Percentiles rank a stretch among this genome's conserved stretches.
Evolutionary conservation across 2,329 filamentous ascomycete genomes (phyloP).

Genomic region (Arthrobotrys entomopaga): DNA sequence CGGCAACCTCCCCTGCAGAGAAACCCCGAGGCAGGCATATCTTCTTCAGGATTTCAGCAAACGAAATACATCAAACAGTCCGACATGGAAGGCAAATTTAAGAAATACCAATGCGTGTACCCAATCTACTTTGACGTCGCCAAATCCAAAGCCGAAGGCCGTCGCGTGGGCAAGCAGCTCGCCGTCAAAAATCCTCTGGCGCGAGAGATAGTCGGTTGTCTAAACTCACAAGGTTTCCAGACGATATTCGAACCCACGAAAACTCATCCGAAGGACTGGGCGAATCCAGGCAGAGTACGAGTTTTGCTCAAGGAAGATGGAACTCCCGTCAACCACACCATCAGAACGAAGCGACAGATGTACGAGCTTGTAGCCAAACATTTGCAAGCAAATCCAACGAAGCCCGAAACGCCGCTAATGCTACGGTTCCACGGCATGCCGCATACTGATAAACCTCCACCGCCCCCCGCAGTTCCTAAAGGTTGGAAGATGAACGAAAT

Average conservation of each 20-base stretch:
- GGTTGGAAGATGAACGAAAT: conserved; percentile 91
- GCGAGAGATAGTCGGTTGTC: conserved; percentile 87
- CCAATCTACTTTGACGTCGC: conserved; percentile 91
- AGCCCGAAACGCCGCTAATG: conserved; percentile 74
- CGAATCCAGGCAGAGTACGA: conserved; percentile 89
- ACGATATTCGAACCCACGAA: conserved; percentile 90
- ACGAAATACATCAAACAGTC: conserved; percentile 62
- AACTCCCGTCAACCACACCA: conserved; percentile 64
- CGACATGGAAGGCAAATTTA: conserved; percentile 70
- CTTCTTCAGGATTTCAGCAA: conserved; percentile 54
- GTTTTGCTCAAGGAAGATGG: conserved; percentile 75
- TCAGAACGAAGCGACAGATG: conserved; percentile 86
- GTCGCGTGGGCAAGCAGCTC: conserved; percentile 76
- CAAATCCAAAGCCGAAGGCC: conserved; percentile 79
- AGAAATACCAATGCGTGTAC: conserved; percentile 88
- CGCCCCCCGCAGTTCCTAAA: conserved; percentile 77
- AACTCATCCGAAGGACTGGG: conserved; percentile 95
- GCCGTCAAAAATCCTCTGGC: conserved; percentile 88
- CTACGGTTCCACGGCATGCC: conserved; percentile 79
- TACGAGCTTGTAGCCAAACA: conserved; percentile 82
- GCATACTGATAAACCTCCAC: conserved; percentile 74
- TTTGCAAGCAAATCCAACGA: conserved; percentile 80
- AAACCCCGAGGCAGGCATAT: conserved; percentile 25
- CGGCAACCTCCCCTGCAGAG: conserved; percentile 59
- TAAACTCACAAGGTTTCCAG: conserved; percentile 74